phyloP scores from a whole-genome alignment of 768 basidiomycete species.

The Phylloporus arenicola region DNA sequence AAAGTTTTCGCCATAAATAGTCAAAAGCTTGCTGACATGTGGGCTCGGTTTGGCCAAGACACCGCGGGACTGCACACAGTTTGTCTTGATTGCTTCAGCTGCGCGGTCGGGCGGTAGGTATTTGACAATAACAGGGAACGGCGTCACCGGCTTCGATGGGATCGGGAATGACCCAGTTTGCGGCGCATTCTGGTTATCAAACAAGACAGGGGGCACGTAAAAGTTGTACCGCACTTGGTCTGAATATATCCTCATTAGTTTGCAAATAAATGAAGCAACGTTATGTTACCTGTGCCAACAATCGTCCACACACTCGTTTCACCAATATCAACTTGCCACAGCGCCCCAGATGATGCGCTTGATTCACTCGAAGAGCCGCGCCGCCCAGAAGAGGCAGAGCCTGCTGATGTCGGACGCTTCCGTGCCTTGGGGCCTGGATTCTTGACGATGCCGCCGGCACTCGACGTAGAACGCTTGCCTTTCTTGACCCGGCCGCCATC shows the following conservation, averaged over 20 bases:
- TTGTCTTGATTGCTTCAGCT: constrained; percentile 72
- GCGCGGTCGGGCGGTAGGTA: constrained; percentile 88
- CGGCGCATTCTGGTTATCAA: constrained; percentile 72
- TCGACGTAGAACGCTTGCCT: constrained; percentile 69
- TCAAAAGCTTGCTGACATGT: constrained; percentile 74
- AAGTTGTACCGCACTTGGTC: constrained; percentile 93
- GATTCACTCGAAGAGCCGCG: constrained; percentile 63
- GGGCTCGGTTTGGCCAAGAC: constrained; percentile 74
- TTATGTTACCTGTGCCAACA: constrained; percentile 72
- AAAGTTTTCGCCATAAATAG: constrained; percentile 87
- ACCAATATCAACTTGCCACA: constrained; percentile 88
- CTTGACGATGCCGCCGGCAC: constrained; percentile 43
- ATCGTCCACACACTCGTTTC: constrained; percentile 95
- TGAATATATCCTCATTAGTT: constrained; percentile 29
- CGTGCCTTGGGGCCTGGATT: constrained; percentile 44
- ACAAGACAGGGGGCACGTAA: constrained; percentile 81
- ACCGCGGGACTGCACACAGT: constrained; percentile 59
- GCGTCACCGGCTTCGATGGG: constrained; percentile 77
- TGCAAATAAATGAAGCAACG: constrained; percentile 1
- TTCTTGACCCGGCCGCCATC: constrained; percentile 85
- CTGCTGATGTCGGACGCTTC: constrained; percentile 72
- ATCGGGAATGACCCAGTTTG: constrained; percentile 71
- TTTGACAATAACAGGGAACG: constrained; percentile 83
- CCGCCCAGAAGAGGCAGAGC: constrained; percentile 61
- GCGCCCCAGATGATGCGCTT: constrained; percentile 68